Evolutionary conservation across 2,329 filamentous ascomycete species (phyloP).

Genomic region (Cladobotryum protrusum): DNA sequence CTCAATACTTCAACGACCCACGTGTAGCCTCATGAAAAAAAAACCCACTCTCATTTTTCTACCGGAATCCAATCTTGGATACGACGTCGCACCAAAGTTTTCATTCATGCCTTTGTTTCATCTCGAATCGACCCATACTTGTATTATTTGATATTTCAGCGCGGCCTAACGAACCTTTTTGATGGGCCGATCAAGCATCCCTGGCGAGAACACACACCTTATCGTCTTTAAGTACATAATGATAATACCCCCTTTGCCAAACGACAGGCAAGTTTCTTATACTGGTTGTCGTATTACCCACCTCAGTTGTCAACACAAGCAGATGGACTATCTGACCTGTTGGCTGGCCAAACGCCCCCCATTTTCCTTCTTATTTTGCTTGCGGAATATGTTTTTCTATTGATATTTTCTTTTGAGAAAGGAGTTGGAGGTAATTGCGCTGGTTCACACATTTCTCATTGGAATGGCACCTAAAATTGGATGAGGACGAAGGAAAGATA

Average conservation of each 20-base stretch:
- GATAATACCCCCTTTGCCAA: conserved; percentile 24
- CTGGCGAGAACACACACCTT: conserved; percentile 1
- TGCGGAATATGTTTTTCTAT: background rate
- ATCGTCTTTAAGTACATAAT: conserved; percentile 25
- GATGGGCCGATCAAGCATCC: background rate
- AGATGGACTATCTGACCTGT: too few species aligned
- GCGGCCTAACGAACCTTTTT: conserved; percentile 8
- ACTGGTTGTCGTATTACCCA: too few species aligned
- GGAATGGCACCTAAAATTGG: background rate
- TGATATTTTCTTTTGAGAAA: conserved; percentile 1
- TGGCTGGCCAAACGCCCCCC: background rate
- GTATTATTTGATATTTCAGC: conserved; percentile 11
- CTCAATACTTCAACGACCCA: conserved; percentile 29
- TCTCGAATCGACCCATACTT: conserved; percentile 1
- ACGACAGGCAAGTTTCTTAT: background rate
- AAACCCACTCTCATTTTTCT: conserved; percentile 13
- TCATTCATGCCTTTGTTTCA: conserved; percentile 6
- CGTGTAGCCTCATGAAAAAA: conserved; percentile 24
- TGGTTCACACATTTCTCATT: background rate
- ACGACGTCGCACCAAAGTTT: background rate
- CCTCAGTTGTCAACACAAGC: too few species aligned
- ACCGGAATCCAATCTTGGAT: background rate
- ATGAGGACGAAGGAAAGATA: background rate
- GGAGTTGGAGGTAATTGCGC: background rate
- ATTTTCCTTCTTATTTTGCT: background rate